These are phyloP conservation scores for Neophaeococcomyces mojaviensis DNA, from an alignment of 2,329 filamentous ascomycete species.

Conservation along the genomic window DNA sequence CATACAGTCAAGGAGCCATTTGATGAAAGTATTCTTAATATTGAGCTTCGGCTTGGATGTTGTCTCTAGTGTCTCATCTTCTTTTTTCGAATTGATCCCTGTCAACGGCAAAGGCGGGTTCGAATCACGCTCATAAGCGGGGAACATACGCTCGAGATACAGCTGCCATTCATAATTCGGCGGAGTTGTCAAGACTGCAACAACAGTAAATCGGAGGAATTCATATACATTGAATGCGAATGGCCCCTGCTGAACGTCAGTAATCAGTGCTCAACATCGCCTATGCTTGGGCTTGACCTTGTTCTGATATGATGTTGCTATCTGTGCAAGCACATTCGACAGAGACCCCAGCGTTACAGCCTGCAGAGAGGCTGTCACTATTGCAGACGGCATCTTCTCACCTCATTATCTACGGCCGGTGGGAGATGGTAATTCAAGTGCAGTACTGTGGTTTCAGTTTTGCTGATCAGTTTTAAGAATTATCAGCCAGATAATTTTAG, in stretches of 20 bases:
- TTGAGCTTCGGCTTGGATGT: slow-evolving; percentile 22
- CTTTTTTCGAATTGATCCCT: slow-evolving; percentile 9
- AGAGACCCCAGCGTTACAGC: slow-evolving; percentile 44
- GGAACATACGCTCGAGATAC: slow-evolving; percentile 47
- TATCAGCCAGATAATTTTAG: no score
- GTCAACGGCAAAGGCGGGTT: slow-evolving; percentile 17
- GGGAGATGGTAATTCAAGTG: no score
- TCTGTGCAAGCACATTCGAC: slow-evolving; percentile 51
- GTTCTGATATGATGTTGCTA: slow-evolving; percentile 44
- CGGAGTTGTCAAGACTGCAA: slow-evolving; percentile 48
- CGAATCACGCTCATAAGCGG: slow-evolving; percentile 30
- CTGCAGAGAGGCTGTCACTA: slow-evolving; percentile 48
- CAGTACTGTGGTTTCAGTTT: no score
- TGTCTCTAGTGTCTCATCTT: slow-evolving; percentile 11
- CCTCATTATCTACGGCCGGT: slow-evolving; percentile 23
- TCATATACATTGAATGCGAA: slow-evolving; percentile 42
- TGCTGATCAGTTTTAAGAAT: no score
- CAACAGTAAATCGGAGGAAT: slow-evolving; percentile 48
- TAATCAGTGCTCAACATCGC: not conserved
- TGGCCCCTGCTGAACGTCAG: slow-evolving; percentile 26
- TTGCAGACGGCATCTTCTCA: slow-evolving; percentile 26
- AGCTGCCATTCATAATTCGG: slow-evolving; percentile 55
- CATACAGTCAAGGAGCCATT: slow-evolving; percentile 50
- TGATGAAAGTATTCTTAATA: slow-evolving; percentile 34
- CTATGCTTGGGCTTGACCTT: slow-evolving; percentile 27